phyloP scores from a whole-genome alignment of 2,329 filamentous ascomycete species.

The Ophidiomyces ophidiicola region DNA sequence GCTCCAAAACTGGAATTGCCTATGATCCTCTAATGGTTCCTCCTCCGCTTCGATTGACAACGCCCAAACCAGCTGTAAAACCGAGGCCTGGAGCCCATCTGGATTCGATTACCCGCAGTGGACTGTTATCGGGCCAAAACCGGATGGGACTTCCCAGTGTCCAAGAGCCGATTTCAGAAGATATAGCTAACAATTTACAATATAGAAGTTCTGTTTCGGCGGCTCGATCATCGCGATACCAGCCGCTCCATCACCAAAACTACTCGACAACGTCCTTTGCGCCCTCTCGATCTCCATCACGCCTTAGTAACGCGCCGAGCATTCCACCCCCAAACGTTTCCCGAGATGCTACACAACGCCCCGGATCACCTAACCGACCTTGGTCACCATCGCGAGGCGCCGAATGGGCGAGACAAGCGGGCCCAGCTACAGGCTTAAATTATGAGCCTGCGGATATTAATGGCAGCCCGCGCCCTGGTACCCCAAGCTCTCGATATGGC shows the following conservation, averaged over 20 bases:
- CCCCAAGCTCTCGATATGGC: slow-evolving; percentile 77
- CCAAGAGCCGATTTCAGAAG: slow-evolving; percentile 18
- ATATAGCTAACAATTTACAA: slow-evolving; percentile 17
- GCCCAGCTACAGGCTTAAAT: slow-evolving; percentile 47
- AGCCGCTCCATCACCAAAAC: slow-evolving; percentile 23
- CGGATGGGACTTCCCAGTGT: slow-evolving; percentile 13
- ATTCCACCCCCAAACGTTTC: slow-evolving; percentile 31
- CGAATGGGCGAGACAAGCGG: slow-evolving; percentile 60
- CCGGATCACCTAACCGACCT: slow-evolving; percentile 36
- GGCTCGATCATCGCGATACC: slow-evolving; percentile 23
- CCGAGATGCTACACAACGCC: slow-evolving; percentile 25
- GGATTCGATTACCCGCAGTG: slow-evolving; percentile 6
- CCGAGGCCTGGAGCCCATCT: slow-evolving; percentile 1
- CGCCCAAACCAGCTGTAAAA: slow-evolving; percentile 14
- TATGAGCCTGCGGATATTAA: slow-evolving; percentile 86
- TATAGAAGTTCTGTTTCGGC: slow-evolving; percentile 20
- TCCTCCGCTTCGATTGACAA: slow-evolving; percentile 14
- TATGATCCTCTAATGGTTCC: slow-evolving; percentile 10
- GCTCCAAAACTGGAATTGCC: slow-evolving; percentile 1
- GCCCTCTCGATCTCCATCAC: slow-evolving; percentile 32
- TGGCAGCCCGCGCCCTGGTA: slow-evolving; percentile 78
- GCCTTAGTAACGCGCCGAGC: slow-evolving; percentile 31
- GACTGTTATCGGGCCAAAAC: slow-evolving; percentile 6
- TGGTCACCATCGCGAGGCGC: slow-evolving; percentile 45
- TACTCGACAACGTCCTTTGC: slow-evolving; percentile 23